phyloP scores from a whole-genome alignment of 2,329 filamentous ascomycete genomes.

The Emergomyces africanus region DNA sequence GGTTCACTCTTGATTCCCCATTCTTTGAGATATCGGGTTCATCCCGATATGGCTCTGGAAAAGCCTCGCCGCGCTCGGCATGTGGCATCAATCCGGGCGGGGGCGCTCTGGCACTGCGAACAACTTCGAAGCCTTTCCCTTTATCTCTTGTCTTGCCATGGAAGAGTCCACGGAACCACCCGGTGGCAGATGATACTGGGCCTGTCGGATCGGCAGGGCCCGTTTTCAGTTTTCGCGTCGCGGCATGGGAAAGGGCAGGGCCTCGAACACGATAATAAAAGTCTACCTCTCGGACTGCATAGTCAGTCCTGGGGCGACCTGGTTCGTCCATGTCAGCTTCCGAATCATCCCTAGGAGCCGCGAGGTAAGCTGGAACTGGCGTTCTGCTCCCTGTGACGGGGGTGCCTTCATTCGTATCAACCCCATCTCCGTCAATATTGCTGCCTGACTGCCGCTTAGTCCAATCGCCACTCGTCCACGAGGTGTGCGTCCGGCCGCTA shows the following conservation, averaged over 20 bases:
- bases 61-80: conserved; percentile 42
- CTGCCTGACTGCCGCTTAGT: conserved; percentile 28
- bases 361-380: conserved; percentile 42
- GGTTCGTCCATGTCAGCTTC: conserved; percentile 34
- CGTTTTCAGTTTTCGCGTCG: conserved; percentile 76
- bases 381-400: conserved; percentile 35
- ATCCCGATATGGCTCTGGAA: conserved; percentile 52
- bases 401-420: conserved; percentile 23
- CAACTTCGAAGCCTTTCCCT: conserved; percentile 92
- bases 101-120: conserved; percentile 77
- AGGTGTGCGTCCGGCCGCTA: conserved; percentile 31
- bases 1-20: conserved; percentile 11
- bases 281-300: conserved; percentile 87
- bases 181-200: conserved; percentile 74
- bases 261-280: conserved; percentile 93
- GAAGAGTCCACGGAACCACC: conserved; percentile 73
- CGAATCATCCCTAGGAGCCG: conserved; percentile 41
- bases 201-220: conserved; percentile 91
- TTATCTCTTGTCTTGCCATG: conserved; percentile 86
- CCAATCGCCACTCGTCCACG: conserved; percentile 36
- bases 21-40: conserved; percentile 29
- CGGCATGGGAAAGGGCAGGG: conserved; percentile 68
- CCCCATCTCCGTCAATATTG: conserved; percentile 21
- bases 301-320: conserved; percentile 56
- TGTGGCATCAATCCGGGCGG: conserved; percentile 50